Evolutionary conservation across 2,329 filamentous ascomycete genomes (phyloP).

Genomic region (Beauveria sp.): DNA sequence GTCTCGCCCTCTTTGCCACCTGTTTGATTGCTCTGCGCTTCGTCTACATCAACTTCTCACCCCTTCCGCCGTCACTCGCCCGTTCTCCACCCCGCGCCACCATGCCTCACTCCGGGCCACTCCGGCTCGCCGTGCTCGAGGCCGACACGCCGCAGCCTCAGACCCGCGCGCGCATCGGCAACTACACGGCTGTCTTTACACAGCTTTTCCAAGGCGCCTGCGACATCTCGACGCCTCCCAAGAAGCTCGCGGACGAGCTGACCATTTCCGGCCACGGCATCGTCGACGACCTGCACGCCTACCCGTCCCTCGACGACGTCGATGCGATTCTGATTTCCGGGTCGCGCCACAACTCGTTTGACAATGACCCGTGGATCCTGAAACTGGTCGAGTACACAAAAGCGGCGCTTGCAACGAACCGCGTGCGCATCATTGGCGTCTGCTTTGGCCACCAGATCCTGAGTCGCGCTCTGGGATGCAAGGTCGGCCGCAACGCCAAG

Average conservation of each 20-base stretch:
- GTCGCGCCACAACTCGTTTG: conserved; percentile 65
- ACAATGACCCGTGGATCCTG: conserved; percentile 67
- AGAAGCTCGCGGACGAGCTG: conserved; percentile 12
- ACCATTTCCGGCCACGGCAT: conserved; percentile 50
- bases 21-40: not conserved
- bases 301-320: conserved; percentile 64
- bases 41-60: not conserved
- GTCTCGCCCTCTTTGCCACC: not conserved
- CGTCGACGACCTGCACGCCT: conserved; percentile 54
- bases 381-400: conserved; percentile 63
- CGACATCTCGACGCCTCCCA: conserved; percentile 33
- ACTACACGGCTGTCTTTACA: conserved; percentile 66
- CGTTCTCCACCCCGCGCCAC: conserved; percentile 13
- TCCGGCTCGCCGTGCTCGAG: conserved; percentile 82
- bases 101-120: conserved; percentile 25
- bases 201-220: conserved; percentile 50
- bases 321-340: conserved; percentile 82
- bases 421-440: conserved; percentile 66
- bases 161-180: conserved; percentile 56
- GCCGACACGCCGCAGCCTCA: conserved; percentile 68
- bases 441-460: conserved; percentile 89
- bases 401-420: conserved; percentile 48
- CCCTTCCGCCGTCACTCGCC: conserved; percentile 16
- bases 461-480: conserved; percentile 60
- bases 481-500: conserved; percentile 56